Base-by-base conservation (phyloP, 2,329 filamentous ascomycete species). In the Byssoonygena ceratinophila region DNA sequence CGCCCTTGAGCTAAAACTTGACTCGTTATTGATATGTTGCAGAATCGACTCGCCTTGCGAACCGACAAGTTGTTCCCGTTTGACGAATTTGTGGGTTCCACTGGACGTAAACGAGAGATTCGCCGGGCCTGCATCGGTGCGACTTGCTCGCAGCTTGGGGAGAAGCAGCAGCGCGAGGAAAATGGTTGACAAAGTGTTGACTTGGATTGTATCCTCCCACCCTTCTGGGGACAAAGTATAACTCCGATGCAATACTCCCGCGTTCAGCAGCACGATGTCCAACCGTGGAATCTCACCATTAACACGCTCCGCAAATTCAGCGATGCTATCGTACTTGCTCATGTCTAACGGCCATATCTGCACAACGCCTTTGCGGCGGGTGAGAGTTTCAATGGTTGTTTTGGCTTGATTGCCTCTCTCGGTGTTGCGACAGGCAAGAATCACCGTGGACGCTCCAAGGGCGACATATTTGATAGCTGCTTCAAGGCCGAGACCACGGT, bases 121-220 rank as follows among this genome's bases (percentile, higher is more conserved):
- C 0, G 70, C 63, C 1, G 67, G 63, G 3, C 46, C 47, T 0
- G 61, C 58, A 2, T 61, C 57, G 1, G 49, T 46, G 16, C 68
- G 66, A 41, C 67, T 68, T 5, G 59, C 61, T 22, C 64, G 62
- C 11, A 78, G 59, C 49, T 73, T 72, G 0, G 74, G 74, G 1
- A 78, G 63, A 9, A 83, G 66, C 1, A 80, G 61, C 2, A 81
- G 56, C 0, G 70, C 76, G 5, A 83, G 64, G 1, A 81, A 66
- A 5, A 73, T 69, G 0, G 77, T 82, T 1, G 77, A 78, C 1
- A 83, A 64, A 1, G 74, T 69, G 59, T 82, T 82, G 57, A 81
- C 75, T 60, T 82, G 78, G 9, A 83, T 57, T 1, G 71, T 75
- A 50, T 72, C 66, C 54, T 79, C 76, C 66, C 71, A 78, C 4